phyloP scores from a whole-genome alignment of 257 asterid species.

The Fraxinus americana region DNA sequence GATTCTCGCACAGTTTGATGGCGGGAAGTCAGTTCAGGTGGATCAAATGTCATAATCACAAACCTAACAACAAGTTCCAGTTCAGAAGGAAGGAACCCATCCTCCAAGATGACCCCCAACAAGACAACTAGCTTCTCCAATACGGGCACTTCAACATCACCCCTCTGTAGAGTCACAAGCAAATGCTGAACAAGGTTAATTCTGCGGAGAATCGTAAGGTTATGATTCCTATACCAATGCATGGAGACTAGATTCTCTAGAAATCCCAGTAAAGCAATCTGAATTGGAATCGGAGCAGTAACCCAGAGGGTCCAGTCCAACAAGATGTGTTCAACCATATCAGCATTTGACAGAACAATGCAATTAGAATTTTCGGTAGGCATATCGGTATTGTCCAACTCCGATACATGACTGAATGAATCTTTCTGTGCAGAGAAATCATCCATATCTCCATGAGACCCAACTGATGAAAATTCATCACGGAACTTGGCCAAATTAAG shows the following conservation, averaged over 20 bases:
- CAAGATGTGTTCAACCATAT: slow-evolving; percentile 99
- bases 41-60: slow-evolving; percentile 96
- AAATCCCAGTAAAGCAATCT: slow-evolving; percentile 88
- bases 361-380: slow-evolving; percentile 89
- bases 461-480: slow-evolving; percentile 87
- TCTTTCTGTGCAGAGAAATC: slow-evolving; percentile 95
- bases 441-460: slow-evolving; percentile 91
- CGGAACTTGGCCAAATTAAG: slow-evolving; percentile 76
- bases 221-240: slow-evolving; percentile 99
- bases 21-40: slow-evolving; percentile 75
- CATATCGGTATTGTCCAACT: slow-evolving; percentile 85
- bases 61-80: slow-evolving; percentile 96
- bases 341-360: slow-evolving; percentile 92
- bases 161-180: slow-evolving; percentile 95
- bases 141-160: slow-evolving; percentile 98
- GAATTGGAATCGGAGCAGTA: slow-evolving; percentile 83
- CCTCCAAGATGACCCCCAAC: slow-evolving; percentile 95
- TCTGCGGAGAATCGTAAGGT: slow-evolving; percentile 91
- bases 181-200: slow-evolving; percentile 97
- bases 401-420: slow-evolving; percentile 86
- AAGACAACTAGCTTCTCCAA: slow-evolving; percentile 89
- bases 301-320: slow-evolving; percentile 99
- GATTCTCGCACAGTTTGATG: slow-evolving; percentile 74
- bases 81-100: slow-evolving; percentile 96
- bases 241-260: slow-evolving; percentile 99